Conservation (phyloP, 2,329 filamentous ascomycete genomes). For the Fusarium zealandicum region DNA sequence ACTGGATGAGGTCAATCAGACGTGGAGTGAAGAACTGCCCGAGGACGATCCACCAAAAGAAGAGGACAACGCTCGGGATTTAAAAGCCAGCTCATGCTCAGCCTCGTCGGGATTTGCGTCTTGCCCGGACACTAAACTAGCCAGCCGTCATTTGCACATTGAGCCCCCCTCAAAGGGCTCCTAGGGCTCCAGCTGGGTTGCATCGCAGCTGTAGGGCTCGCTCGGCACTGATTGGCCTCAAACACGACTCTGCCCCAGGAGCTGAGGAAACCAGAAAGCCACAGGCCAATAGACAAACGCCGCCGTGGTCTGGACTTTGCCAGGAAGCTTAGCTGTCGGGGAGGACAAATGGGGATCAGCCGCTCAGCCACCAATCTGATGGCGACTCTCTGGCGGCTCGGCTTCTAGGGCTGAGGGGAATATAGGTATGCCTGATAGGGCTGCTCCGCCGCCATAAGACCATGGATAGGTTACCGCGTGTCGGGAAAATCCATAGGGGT, state of each 20-base stretch:
- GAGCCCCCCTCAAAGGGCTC: not conserved
- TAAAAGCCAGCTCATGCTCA: slow-evolving; percentile 6
- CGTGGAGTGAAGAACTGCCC: not conserved
- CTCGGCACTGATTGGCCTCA: slow-evolving; percentile 22
- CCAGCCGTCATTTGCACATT: slow-evolving; percentile 3
- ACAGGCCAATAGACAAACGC: slow-evolving; percentile 25
- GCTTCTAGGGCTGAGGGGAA: not conserved
- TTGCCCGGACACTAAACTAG: not conserved
- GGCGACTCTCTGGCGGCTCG: not conserved
- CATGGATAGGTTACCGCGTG: too few species aligned
- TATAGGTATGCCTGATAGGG: slow-evolving; percentile 8
- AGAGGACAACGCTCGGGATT: not conserved
- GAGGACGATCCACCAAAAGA: too few species aligned
- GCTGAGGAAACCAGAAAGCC: slow-evolving; percentile 28
- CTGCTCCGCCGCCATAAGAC: slow-evolving; percentile 6
- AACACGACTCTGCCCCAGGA: not conserved
- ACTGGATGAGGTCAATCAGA: not conserved
- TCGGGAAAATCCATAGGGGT: too few species aligned
- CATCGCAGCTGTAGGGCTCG: slow-evolving; percentile 29
- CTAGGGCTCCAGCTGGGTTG: slow-evolving; percentile 5
- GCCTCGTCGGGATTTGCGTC: slow-evolving; percentile 17
- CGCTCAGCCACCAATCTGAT: not conserved
- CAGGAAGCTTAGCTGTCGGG: not conserved
- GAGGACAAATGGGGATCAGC: not conserved
- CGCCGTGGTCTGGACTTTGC: slow-evolving; percentile 25